Conservation (phyloP, 2,329 filamentous ascomycete genomes). For the Diplodia seriata region DNA sequence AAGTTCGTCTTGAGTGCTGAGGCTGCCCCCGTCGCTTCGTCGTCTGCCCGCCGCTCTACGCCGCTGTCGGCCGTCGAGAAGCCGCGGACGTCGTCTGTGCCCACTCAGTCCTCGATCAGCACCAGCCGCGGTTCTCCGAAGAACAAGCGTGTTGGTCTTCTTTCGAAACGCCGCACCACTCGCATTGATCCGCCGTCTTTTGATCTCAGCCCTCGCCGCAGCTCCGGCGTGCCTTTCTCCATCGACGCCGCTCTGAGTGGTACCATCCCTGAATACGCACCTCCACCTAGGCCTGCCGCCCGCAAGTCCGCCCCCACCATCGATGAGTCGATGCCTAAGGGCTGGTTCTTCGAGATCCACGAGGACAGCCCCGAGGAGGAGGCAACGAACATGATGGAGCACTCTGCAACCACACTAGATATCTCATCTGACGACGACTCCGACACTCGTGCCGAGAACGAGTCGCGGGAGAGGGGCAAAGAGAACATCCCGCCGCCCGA, state of each 20-base stretch:
- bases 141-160: slow-evolving; percentile 71
- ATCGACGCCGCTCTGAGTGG: slow-evolving; percentile 83
- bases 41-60: slow-evolving; percentile 37
- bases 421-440: slow-evolving; percentile 87
- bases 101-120: slow-evolving; percentile 52
- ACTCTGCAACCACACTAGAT: slow-evolving; percentile 84
- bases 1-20: slow-evolving; percentile 48
- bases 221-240: slow-evolving; percentile 70
- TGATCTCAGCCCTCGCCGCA: slow-evolving; percentile 53
- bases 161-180: slow-evolving; percentile 70
- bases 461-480: slow-evolving; percentile 74
- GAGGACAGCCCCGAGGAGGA: slow-evolving; percentile 91
- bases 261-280: slow-evolving; percentile 68
- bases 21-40: slow-evolving; percentile 36
- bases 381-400: slow-evolving; percentile 90
- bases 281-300: slow-evolving; percentile 41
- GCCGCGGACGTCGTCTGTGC: slow-evolving; percentile 51
- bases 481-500: slow-evolving; percentile 84
- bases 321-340: slow-evolving; percentile 64
- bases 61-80: slow-evolving; percentile 41
- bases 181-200: slow-evolving; percentile 76
- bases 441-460: slow-evolving; percentile 60
- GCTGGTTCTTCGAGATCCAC: slow-evolving; percentile 93
- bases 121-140: slow-evolving; percentile 77
- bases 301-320: slow-evolving; percentile 53